Evolutionary conservation across 495 filamentous ascomycete genomes (phyloP).

Genomic region (Pseudoneurospora amorphoporcata): DNA sequence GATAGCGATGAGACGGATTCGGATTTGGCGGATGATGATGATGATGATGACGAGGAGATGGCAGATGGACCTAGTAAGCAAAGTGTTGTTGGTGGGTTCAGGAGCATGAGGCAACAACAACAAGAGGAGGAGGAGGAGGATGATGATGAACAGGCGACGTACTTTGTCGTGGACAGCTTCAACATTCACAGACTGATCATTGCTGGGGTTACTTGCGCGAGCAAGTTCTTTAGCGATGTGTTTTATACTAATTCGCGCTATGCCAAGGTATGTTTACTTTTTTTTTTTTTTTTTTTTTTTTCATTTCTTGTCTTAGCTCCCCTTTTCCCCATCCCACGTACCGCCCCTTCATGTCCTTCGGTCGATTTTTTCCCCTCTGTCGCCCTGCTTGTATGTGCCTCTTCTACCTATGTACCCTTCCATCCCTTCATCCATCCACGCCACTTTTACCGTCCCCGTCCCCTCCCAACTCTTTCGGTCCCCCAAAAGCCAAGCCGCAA

Average conservation of each 20-base stretch:
- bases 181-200: conserved; percentile 98
- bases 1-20: conserved; percentile 28
- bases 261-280: conserved; percentile 65
- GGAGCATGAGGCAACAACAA: neutral
- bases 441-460: neutral
- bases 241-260: conserved; percentile 99
- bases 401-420: neutral
- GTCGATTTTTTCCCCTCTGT: neutral
- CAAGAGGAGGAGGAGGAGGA: conserved; percentile 4
- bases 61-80: neutral
- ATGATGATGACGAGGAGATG: conserved; percentile 16
- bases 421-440: neutral
- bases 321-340: neutral
- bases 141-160: conserved; percentile 33
- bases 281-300: neutral
- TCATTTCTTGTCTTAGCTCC: neutral
- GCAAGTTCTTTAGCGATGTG: conserved; percentile 99
- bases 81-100: neutral
- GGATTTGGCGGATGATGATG: conserved; percentile 26
- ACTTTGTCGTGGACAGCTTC: conserved; percentile 97
- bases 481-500: neutral
- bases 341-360: too few species aligned
- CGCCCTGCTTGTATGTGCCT: neutral
- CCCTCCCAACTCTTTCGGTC: neutral
- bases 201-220: conserved; percentile 93